Conservation (phyloP, 169 alveolate species). For the Theileria annulata region DNA sequence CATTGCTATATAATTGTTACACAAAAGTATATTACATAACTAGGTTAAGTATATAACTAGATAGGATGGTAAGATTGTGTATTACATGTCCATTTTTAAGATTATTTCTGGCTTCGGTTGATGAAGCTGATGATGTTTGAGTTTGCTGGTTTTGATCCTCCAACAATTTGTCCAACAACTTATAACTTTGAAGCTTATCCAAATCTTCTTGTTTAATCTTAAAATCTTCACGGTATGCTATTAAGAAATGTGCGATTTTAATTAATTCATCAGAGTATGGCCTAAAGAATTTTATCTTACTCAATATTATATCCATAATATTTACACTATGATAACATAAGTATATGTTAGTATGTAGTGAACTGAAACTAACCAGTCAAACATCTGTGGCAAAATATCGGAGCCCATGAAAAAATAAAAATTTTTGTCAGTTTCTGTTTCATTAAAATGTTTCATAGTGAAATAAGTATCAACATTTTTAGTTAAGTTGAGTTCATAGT, state of each 20-base stretch:
- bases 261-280: constrained; percentile 50
- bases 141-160: not conserved
- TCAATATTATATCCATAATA: not conserved
- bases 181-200: constrained; percentile 30
- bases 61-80: not conserved
- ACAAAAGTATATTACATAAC: not conserved
- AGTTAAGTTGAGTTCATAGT: constrained; percentile 36
- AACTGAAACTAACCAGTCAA: constrained; percentile 32
- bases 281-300: constrained; percentile 21
- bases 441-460: constrained; percentile 43
- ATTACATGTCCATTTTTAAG: constrained; percentile 27
- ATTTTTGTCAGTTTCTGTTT: constrained; percentile 33
- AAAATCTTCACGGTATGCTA: constrained; percentile 61
- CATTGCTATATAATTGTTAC: constrained; percentile 23
- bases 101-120: constrained; percentile 52
- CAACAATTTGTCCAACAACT: constrained; percentile 42
- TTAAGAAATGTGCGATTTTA: constrained; percentile 40
- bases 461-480: constrained; percentile 50
- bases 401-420: constrained; percentile 65
- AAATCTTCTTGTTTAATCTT: constrained; percentile 34
- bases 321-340: not conserved
- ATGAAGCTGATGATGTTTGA: constrained; percentile 53
- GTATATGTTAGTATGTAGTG: not conserved
- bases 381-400: constrained; percentile 50
- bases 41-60: not conserved